Base-by-base conservation (phyloP, 1,139 yeast genomes). In the Wickerhamiella infanticola region DNA sequence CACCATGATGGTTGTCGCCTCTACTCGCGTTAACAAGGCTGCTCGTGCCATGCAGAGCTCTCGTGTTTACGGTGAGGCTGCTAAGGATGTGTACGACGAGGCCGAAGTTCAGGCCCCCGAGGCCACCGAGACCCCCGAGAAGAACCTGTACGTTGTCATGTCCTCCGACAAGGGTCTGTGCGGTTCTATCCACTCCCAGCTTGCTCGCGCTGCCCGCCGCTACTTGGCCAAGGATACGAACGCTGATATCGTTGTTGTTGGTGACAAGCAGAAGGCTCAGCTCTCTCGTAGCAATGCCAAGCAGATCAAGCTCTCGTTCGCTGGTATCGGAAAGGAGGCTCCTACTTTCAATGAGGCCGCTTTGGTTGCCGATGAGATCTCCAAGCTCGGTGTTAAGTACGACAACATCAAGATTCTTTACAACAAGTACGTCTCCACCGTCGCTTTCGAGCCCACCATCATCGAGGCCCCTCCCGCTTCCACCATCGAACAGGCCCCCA, bases 1-100 rank as follows among this genome's bases (percentile, higher is more conserved):
- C 73, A 90, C 98, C 68, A 90, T 90, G 98, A 90, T 88, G 75
- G 81, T 93, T 69, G 98, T 90, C 61, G 98, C 98, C 45, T 88
- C 97, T 42, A 90, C 98, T 59, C 84, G 96, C 74, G 77, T 90
- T 67, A 76, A 78, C 66, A 86, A 84, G 72, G 98, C 98, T 51
- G 95, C 88, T 70, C 83, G 81, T 66, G 95, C 96, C 55, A 90
- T 88, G 90, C 72, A 75, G 58, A 76, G 85, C 47, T 83, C 97
- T 44, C 80, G 94, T 66, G 80, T 78, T 52, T 88, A 84, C 74
- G 81, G 82, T 64, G 73, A 74, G 60, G 77, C 90, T 51, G 94
- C 85, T 64, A 59, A 73, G 54, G 88, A 82, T 64, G 84, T 90
- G 60, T 83, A 72, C 68, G 70, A 74, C 58, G 77, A 81, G 64